phyloP scores from a whole-genome alignment of 2,329 filamentous ascomycete species.

The Tolypocladium inflatum region DNA sequence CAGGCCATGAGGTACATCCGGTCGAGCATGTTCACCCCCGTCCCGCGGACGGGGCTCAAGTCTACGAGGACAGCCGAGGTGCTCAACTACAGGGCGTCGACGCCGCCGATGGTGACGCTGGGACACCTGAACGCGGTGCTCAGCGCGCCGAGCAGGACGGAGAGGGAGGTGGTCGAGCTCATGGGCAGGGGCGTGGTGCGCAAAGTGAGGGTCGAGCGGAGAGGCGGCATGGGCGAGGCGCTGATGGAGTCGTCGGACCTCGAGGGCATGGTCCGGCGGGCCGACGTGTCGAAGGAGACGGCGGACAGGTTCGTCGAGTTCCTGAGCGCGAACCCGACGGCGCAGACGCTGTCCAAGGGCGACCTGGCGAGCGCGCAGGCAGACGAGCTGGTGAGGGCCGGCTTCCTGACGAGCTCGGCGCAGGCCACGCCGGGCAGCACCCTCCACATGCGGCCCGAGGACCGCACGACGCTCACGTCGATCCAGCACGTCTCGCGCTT shows the following conservation, averaged over 20 bases:
- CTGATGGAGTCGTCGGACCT: constrained; percentile 51
- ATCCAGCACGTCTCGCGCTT: constrained; percentile 54
- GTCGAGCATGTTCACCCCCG: constrained; percentile 50
- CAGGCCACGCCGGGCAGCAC: constrained; percentile 21
- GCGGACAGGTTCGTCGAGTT: constrained; percentile 41
- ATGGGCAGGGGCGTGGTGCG: constrained; percentile 46
- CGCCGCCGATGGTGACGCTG: constrained; percentile 57
- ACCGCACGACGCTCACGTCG: constrained; percentile 46
- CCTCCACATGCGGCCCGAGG: constrained; percentile 39
- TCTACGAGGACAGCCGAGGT: constrained; percentile 54
- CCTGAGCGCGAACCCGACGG: constrained; percentile 40
- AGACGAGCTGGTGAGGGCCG: constrained; percentile 51
- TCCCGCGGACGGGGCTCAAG: constrained; percentile 56
- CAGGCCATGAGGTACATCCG: constrained; percentile 57
- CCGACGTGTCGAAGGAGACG: constrained; percentile 28
- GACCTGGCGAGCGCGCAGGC: constrained; percentile 36
- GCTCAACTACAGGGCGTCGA: constrained; percentile 46
- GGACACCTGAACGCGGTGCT: constrained; percentile 59
- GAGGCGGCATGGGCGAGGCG: constrained; percentile 54
- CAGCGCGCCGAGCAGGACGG: constrained; percentile 51
- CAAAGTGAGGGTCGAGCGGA: constrained; percentile 52
- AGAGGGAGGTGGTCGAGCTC: constrained; percentile 58
- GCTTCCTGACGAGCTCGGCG: constrained; percentile 51
- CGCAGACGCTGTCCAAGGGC: constrained; percentile 16
- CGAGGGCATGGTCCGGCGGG: constrained; percentile 33